Base-by-base conservation (phyloP, 345 rosid species). In the Gossypium sturtianum region DNA sequence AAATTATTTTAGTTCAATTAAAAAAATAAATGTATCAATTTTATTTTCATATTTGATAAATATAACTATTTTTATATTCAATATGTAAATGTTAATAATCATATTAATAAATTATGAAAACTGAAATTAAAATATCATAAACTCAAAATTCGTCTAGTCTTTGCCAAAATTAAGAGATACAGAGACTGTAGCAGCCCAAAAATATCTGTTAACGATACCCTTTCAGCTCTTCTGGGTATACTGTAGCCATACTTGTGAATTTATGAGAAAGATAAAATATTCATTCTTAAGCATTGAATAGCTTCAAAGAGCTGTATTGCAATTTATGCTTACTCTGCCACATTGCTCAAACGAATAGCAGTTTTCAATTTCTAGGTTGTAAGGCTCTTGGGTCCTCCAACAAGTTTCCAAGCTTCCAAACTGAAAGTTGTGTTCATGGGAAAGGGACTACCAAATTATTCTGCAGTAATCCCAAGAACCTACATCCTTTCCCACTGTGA, bases 401-500 rank as follows among this genome's bases (percentile, higher is more conserved):
- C 92, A 74, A 92, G 80, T 76, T 92, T 92, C 48, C 90, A 92
- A 75, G 88, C 89, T 45, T 90, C 98, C 2, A 92, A 94, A 87
- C 90, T 92, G 56, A 78, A 92, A 80, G 97, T 92, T 9, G 90
- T 85, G 8, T 78, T 87, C 69, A 60, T 79, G 74, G 89, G 77
- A 27, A 85, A 80, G 20, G 74, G 80, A 73, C 52, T 75, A 7
- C 78, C 84, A 64, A 77, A 70, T 29, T 83, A 75, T 75, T 84
- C 88, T 3, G 82, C 83, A 64, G 74, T 84, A 60, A 85, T 89
- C 68, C 97, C 97, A 4, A 85, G 94, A 72, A 83, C 97, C 12
- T 92, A 94, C 74, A 89, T 92, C 49, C 86, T 94, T 41, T 94
- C 98, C 16, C 98, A 94, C 79, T 94, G 98, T 77, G 97, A 92